Evolutionary conservation across 1,284 basidiomycete genomes (phyloP).

Genomic region (Amylostereum areolatum): DNA sequence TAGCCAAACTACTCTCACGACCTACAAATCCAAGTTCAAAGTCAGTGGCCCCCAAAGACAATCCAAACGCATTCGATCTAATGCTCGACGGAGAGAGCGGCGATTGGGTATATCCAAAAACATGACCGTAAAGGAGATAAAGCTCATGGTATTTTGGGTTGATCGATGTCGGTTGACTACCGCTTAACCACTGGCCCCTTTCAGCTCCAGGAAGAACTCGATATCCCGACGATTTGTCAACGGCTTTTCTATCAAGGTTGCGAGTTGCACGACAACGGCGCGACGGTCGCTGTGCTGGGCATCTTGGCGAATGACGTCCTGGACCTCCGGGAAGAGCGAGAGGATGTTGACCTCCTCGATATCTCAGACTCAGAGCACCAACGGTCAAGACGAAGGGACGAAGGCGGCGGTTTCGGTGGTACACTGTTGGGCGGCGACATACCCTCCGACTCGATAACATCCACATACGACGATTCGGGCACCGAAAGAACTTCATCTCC

Average conservation of each 20-base stretch:
- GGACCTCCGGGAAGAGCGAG: slow-evolving; percentile 57
- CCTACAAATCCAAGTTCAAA: slow-evolving; percentile 24
- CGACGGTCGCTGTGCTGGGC: slow-evolving; percentile 53
- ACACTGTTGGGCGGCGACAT: slow-evolving; percentile 50
- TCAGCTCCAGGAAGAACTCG: slow-evolving; percentile 51
- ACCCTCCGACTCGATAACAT: slow-evolving; percentile 8
- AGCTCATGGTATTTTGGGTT: slow-evolving; percentile 45
- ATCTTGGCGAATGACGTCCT: slow-evolving; percentile 61
- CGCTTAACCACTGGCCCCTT: neutral
- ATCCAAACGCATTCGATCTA: slow-evolving; percentile 60
- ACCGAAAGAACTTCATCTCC: slow-evolving; percentile 12
- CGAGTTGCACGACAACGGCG: slow-evolving; percentile 61
- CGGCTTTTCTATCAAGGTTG: slow-evolving; percentile 54
- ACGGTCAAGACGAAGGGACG: slow-evolving; percentile 39
- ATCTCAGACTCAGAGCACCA: slow-evolving; percentile 45
- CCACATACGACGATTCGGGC: slow-evolving; percentile 7
- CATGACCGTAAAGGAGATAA: slow-evolving; percentile 72
- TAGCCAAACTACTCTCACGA: slow-evolving; percentile 18
- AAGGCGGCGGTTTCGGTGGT: slow-evolving; percentile 69
- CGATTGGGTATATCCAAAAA: slow-evolving; percentile 52
- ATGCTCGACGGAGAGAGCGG: slow-evolving; percentile 42
- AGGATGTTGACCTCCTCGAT: slow-evolving; percentile 45
- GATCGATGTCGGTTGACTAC: too few species aligned
- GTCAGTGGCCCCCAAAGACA: slow-evolving; percentile 36
- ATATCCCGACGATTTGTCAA: slow-evolving; percentile 70